Evolutionary conservation across 345 rosid genomes (phyloP).

Genomic region (Theobroma cacao): DNA sequence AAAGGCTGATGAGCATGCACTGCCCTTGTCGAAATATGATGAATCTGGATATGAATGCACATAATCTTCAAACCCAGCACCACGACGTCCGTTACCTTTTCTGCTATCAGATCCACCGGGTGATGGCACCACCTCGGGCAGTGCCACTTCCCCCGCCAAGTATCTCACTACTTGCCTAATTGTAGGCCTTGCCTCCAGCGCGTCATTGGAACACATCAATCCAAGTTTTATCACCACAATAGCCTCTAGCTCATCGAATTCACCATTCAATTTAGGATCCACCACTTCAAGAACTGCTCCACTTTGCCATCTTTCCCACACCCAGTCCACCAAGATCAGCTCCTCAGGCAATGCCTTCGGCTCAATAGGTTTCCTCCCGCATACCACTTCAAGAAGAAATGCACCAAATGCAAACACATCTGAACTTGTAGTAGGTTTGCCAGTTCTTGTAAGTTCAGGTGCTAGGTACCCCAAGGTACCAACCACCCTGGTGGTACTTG

Average conservation of each 20-base stretch:
- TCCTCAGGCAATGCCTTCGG: slow-evolving; percentile 79
- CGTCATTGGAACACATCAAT: slow-evolving; percentile 69
- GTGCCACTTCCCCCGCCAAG: slow-evolving; percentile 56
- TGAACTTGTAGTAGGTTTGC: slow-evolving; percentile 67
- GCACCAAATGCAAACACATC: slow-evolving; percentile 97
- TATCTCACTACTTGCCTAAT: slow-evolving; percentile 78
- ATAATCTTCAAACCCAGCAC: slow-evolving; percentile 41
- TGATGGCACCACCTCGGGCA: slow-evolving; percentile 50
- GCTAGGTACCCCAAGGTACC: slow-evolving; percentile 97
- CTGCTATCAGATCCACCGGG: slow-evolving; percentile 42
- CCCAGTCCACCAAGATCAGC: slow-evolving; percentile 89
- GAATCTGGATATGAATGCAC: slow-evolving; percentile 44
- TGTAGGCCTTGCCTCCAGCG: slow-evolving; percentile 57
- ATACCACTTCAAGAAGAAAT: slow-evolving; percentile 66
- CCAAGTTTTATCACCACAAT: slow-evolving; percentile 64
- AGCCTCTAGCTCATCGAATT: slow-evolving; percentile 60
- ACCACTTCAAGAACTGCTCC: slow-evolving; percentile 66
- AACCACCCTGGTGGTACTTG: slow-evolving; percentile 76
- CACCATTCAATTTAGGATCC: slow-evolving; percentile 62
- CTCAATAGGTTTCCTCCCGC: slow-evolving; percentile 88
- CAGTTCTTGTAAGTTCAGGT: slow-evolving; percentile 86
- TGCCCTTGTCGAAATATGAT: slow-evolving; percentile 36
- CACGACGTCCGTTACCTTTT: slow-evolving; percentile 23
- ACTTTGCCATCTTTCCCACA: slow-evolving; percentile 69
- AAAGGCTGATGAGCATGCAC: slow-evolving; percentile 30